Conservation (phyloP, 139 green algal genomes). For the Chlorella sp. region DNA sequence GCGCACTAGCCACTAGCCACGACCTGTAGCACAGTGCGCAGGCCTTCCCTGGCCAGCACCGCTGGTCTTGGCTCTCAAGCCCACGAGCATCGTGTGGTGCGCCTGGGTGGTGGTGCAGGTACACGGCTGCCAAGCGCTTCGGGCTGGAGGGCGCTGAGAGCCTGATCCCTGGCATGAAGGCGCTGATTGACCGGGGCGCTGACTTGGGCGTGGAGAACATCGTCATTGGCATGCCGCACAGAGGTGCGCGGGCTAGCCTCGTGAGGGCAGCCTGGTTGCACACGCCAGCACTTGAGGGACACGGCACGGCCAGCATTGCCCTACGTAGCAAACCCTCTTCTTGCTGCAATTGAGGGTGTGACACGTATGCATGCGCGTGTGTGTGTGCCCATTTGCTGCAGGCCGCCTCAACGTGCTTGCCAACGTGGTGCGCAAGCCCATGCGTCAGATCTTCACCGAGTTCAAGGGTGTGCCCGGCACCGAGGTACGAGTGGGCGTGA, state of each 20-base stretch:
- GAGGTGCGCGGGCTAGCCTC: conserved; percentile 58
- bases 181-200: conserved; percentile 84
- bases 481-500: no score
- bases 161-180: conserved; percentile 95
- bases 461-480: conserved; percentile 67
- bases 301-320: no score
- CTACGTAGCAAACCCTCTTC: no score
- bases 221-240: conserved; percentile 89
- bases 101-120: no score
- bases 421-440: conserved; percentile 97
- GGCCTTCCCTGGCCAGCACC: no score
- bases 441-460: conserved; percentile 94
- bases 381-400: conserved; percentile 15
- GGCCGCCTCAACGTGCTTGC: conserved; percentile 95
- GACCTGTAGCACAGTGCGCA: no score
- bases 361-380: no score
- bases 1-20: no score
- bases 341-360: no score
- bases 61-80: no score
- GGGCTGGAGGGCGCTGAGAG: conserved; percentile 89
- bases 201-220: conserved; percentile 81
- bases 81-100: no score
- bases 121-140: conserved; percentile 82
- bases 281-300: no score
- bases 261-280: neutral